Base-by-base conservation (phyloP, 257 asterid species). In the Fraxinus pennsylvanica region DNA sequence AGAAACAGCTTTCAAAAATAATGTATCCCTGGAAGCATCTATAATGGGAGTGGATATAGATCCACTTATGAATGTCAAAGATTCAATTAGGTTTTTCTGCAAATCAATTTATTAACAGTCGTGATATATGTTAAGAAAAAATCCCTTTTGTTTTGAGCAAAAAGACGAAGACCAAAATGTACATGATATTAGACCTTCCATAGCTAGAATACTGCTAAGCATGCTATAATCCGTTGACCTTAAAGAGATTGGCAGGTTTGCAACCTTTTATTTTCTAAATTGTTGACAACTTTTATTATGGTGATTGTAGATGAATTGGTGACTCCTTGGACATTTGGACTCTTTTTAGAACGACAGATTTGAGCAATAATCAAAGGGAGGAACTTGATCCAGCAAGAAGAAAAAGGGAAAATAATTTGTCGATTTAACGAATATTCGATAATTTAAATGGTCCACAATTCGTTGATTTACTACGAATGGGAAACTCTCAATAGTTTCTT, bases 41-140 rank as follows among this genome's bases (percentile, higher is more conserved):
- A 35, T 54, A 66, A 59, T 81, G 85, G 84, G 59, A 81, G 81
- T 86, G 84, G 87, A 79, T 80, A 54, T 29, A 33, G 30, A 68
- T 59, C 87, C 84, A 84, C 76, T 82, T 74, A 19, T 81, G 80
- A 84, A 76, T 71, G 82, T 79, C 83, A 25, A 77, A 66, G 29
- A 78, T 69, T 72, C 76, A 86, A 81, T 81, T 81, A 81, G 87
- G 89, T 78, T 79, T 82, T 67, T 71, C 29, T 75, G 86, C 89
- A 85, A 75, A 82, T 72, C 73, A 76, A 75, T 65, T 71, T 47
- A 43, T 17, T 22, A 25, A 41, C 47, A 38, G 19, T 9, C 21
- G 68, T 43, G 7, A 30, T 68, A 30, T 27, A 27, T 45, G 10
- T 13, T 69, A 21, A 59, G 38, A 15, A 35, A 69, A 4, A 41